Evolutionary conservation across 345 rosid species (phyloP).

Genomic region (Citrus trifoliata): DNA sequence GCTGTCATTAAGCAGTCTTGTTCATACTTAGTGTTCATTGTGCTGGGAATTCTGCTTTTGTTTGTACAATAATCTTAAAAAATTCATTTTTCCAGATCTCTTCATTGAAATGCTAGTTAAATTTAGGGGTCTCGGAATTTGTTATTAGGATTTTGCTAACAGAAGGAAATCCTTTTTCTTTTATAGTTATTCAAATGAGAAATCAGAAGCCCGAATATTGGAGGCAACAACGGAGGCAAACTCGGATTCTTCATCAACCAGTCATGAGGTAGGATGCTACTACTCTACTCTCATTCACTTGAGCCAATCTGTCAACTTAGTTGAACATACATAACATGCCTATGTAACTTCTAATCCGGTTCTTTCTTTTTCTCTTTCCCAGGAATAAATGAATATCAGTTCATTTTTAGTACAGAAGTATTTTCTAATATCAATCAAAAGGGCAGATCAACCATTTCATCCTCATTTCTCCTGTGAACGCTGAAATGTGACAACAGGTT

Average conservation of each 20-base stretch:
- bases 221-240: conserved; percentile 38
- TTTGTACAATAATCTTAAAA: background rate
- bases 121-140: background rate
- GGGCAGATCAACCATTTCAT: background rate
- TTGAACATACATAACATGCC: background rate
- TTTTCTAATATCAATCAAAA: background rate
- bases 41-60: background rate
- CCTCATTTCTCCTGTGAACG: background rate
- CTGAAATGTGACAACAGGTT: too few relatives aligned
- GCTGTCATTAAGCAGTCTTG: background rate
- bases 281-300: background rate
- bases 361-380: background rate
- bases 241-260: conserved; percentile 38
- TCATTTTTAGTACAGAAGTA: background rate
- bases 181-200: conserved; percentile 76
- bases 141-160: background rate
- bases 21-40: background rate
- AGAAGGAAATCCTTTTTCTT: background rate
- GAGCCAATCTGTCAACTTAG: background rate
- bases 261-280: conserved; percentile 33
- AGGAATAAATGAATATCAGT: conserved; percentile 10
- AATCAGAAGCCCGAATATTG: conserved; percentile 54
- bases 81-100: background rate
- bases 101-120: background rate
- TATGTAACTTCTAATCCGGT: background rate